phyloP scores from a whole-genome alignment of 768 basidiomycete genomes.

The Coprinopsis marcescibilis region DNA sequence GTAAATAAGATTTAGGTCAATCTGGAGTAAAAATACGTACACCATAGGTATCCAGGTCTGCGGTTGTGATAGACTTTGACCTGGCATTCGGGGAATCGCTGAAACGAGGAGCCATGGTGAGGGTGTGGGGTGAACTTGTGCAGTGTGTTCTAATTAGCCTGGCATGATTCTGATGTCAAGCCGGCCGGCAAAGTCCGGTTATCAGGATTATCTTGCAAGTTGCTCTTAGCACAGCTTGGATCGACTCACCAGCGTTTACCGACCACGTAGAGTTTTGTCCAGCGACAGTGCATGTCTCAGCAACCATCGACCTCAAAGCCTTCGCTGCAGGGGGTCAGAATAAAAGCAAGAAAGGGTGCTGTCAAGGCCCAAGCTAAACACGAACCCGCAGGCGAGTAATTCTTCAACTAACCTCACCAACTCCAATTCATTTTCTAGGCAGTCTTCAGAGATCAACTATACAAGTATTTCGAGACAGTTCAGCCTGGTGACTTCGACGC shows the following conservation, averaged over 20 bases:
- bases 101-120: conserved; percentile 34
- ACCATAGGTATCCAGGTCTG: conserved; percentile 70
- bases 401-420: conserved; percentile 2
- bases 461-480: conserved; percentile 84
- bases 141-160: too few species aligned
- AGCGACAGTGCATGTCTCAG: conserved; percentile 76
- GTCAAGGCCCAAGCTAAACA: conserved; percentile 91
- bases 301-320: conserved; percentile 79
- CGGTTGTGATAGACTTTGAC: conserved; percentile 76
- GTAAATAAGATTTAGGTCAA: conserved; percentile 3
- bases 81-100: conserved; percentile 70
- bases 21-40: conserved; percentile 36
- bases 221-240: not conserved
- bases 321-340: conserved; percentile 89
- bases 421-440: conserved; percentile 4
- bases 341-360: conserved; percentile 89
- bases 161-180: conserved; percentile 10
- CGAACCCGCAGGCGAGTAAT: conserved; percentile 65
- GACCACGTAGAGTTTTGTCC: conserved; percentile 23
- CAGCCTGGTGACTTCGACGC: conserved; percentile 76
- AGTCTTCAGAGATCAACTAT: conserved; percentile 94
- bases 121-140: conserved; percentile 1
- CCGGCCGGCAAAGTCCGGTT: conserved; percentile 8
- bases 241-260: conserved; percentile 3
- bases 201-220: conserved; percentile 9